Evolutionary conservation across 371 early-diverging fungal species (phyloP), one percentile per base, ranked within the genome.

Genomic region (Lichtheimia ramosa): DNA sequence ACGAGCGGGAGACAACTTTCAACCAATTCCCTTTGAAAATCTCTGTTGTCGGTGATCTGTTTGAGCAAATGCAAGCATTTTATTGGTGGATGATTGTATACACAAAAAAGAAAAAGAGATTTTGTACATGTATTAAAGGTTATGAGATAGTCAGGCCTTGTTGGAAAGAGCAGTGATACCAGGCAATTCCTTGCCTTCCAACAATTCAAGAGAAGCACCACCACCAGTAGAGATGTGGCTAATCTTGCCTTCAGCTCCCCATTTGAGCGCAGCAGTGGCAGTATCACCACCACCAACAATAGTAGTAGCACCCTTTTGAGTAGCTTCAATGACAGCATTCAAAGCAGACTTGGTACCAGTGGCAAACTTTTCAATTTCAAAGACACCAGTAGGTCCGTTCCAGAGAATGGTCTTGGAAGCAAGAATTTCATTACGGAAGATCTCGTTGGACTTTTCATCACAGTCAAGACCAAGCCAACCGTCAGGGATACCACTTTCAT

Each of bases 371-470:
- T 89, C 92, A 64, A 95, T 95, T 85, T 99, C 99, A 79, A 98
- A 99, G 55, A 97, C 97, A 71, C 99, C 99, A 58, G 92, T 86
- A 43, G 98, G 98, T 15, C 96, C 99, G 83, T 99, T 99, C 99
- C 99, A 99, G 61, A 99, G 90, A 65, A 98, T 93, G 49, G 95
- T 94, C 86, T 95, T 95, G 71, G 96, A 76, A 21, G 71, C 63
- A 58, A 79, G 62, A 63, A 98, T 90, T 40, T 85, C 91, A 49
- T 88, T 71, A 56, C 79, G 67, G 77, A 94, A 92, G 64, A 77
- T 66, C 73, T 86, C 82, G 75, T 84, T 85, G 20, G 96, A 92
- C 71, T 93, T 82, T 39, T 87, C 75, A 39, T 99, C 99, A 69
- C 94, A 90, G 81, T 99, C 99, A 49, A 99, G 83, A 68, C 97